Evolutionary conservation across 108 stramenopile genomes (phyloP).

Genomic region (Discostella pseudostelligera): DNA sequence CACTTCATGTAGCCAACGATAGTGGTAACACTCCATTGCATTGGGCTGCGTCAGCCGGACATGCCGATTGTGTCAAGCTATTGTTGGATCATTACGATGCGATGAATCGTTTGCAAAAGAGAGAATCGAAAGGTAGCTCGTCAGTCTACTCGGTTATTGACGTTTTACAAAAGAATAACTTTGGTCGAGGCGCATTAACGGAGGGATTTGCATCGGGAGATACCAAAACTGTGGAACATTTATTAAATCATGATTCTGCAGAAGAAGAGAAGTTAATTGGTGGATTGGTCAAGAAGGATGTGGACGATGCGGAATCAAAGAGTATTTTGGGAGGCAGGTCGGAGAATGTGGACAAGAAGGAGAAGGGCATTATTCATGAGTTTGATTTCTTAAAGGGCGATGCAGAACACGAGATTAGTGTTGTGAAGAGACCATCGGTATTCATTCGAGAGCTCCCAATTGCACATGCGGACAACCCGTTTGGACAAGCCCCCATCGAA

Average conservation of each 20-base stretch:
- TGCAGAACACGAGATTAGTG: conserved; percentile 6
- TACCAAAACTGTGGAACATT: conserved; percentile 56
- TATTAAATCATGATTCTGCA: conserved; percentile 86
- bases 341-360: conserved; percentile 8
- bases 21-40: conserved; percentile 81
- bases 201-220: conserved; percentile 79
- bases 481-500: conserved; percentile 59
- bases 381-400: conserved; percentile 47
- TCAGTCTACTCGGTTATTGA: conserved; percentile 49
- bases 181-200: conserved; percentile 83
- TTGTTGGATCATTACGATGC: conserved; percentile 53
- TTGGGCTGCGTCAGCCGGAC: conserved; percentile 82
- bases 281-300: conserved; percentile 34
- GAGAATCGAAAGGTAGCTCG: background rate
- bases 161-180: conserved; percentile 72
- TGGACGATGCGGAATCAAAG: conserved; percentile 19
- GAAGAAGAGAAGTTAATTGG: conserved; percentile 78
- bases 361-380: conserved; percentile 55
- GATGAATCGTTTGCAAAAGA: background rate
- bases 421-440: conserved; percentile 10
- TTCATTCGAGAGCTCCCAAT: conserved; percentile 51
- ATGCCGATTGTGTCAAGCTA: conserved; percentile 51
- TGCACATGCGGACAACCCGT: conserved; percentile 72
- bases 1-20: conserved; percentile 42
- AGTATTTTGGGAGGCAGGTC: conserved; percentile 15